Conservation (phyloP, 192 early-diverging fungal genomes). For the Rhizoclosmatium globosum region DNA sequence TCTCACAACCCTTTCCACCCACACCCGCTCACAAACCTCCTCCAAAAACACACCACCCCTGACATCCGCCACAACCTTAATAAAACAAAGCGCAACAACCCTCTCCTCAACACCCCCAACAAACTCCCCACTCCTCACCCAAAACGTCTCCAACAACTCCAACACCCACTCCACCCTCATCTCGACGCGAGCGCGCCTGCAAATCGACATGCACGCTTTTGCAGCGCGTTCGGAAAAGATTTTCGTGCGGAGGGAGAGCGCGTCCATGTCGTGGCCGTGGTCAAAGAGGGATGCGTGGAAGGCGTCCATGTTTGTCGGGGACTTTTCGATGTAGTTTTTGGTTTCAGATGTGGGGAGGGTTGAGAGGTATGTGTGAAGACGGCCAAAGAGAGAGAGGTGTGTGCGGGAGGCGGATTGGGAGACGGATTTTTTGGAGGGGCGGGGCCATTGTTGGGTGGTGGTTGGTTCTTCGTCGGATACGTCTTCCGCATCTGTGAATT, state of each 20-base stretch:
- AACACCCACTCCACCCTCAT: background rate
- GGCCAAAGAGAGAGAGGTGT: conserved; percentile 16
- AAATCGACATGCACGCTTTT: conserved; percentile 6
- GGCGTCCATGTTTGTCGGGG: conserved; percentile 1
- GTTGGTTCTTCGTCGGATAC: conserved; percentile 1
- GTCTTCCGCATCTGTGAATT: background rate
- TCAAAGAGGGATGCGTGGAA: background rate
- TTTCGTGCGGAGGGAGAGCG: background rate
- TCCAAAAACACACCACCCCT: background rate
- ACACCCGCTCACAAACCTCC: background rate
- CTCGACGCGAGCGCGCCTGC: conserved; percentile 6
- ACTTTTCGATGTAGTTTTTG: background rate
- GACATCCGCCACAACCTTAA: conserved; percentile 4
- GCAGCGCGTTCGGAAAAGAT: conserved; percentile 4
- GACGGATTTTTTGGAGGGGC: conserved; percentile 24
- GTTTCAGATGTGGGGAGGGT: conserved; percentile 1
- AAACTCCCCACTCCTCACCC: background rate
- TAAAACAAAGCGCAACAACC: background rate
- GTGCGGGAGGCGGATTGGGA: background rate
- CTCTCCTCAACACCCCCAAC: conserved; percentile 12
- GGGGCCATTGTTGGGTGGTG: conserved; percentile 2
- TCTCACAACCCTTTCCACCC: background rate
- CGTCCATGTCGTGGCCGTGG: conserved; percentile 16
- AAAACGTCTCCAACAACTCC: conserved; percentile 6
- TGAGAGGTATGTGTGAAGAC: background rate